These are phyloP conservation scores for Cyberlindnera saturnus DNA, from an alignment of 805 yeast genomes.

Conservation along the genomic window DNA sequence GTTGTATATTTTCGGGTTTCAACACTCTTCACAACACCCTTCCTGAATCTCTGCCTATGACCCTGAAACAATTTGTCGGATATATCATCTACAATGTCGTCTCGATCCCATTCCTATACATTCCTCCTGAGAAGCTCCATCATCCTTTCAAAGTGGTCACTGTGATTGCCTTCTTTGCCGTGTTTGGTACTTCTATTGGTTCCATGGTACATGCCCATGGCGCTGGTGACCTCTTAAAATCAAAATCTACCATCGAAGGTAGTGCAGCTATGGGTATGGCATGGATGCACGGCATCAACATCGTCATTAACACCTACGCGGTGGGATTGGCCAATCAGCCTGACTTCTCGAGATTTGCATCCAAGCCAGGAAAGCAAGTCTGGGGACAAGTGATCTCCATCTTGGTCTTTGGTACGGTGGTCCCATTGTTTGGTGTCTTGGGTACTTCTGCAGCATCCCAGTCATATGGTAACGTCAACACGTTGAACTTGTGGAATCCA, in stretches of 20 bases:
- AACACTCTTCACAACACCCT: conserved; percentile 33
- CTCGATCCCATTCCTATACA: conserved; percentile 23
- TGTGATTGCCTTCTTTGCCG: conserved; percentile 25
- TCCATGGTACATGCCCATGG: conserved; percentile 27
- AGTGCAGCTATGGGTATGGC: conserved; percentile 27
- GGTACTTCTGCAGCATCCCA: conserved; percentile 38
- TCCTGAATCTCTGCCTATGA: conserved; percentile 33
- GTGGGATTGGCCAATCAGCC: conserved; percentile 28
- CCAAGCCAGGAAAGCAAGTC: conserved; percentile 30
- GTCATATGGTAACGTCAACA: conserved; percentile 29
- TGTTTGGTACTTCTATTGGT: conserved; percentile 32
- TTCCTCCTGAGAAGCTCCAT: conserved; percentile 28
- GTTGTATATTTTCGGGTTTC: conserved; percentile 33
- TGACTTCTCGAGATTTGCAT: conserved; percentile 33
- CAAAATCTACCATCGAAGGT: conserved; percentile 21
- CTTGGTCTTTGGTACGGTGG: conserved; percentile 33
- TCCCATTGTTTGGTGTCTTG: conserved; percentile 41
- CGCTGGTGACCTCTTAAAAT: conserved; percentile 27
- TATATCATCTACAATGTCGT: conserved; percentile 35
- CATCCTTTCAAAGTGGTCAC: conserved; percentile 25
- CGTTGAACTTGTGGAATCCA: conserved; percentile 39
- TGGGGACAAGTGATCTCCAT: conserved; percentile 33
- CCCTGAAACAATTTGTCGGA: conserved; percentile 35
- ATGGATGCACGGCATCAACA: conserved; percentile 26
- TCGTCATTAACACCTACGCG: conserved; percentile 25